These are phyloP conservation scores for Mytilinidion resinicola DNA, from an alignment of 495 filamentous ascomycete genomes.

Conservation along the genomic window DNA sequence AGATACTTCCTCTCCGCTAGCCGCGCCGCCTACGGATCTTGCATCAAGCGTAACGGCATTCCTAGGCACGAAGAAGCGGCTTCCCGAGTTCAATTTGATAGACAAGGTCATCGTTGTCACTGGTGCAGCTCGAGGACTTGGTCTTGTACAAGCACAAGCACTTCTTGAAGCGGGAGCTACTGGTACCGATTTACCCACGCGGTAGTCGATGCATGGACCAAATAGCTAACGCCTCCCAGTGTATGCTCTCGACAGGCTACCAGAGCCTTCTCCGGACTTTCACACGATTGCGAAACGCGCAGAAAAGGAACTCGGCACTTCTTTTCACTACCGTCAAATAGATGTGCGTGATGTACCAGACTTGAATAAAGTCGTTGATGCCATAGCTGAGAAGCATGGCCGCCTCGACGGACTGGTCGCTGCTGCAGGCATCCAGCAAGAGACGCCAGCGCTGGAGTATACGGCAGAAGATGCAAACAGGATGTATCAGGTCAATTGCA, in stretches of 20 bases:
- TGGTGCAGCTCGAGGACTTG: conserved; percentile 72
- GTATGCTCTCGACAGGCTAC: conserved; percentile 52
- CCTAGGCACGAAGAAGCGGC: conserved; percentile 20
- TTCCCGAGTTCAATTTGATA: conserved; percentile 74
- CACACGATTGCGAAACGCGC: conserved; percentile 58
- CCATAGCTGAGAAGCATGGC: conserved; percentile 64
- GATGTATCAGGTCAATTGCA: conserved; percentile 74
- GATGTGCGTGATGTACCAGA: conserved; percentile 73
- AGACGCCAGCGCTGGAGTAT: conserved; percentile 45
- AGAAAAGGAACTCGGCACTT: conserved; percentile 57
- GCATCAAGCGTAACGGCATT: not conserved
- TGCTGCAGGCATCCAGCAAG: conserved; percentile 41
- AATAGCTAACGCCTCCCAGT: conserved; percentile 36
- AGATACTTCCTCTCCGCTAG: not conserved
- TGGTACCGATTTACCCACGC: conserved; percentile 33
- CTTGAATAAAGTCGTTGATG: conserved; percentile 59
- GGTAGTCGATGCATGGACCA: not conserved
- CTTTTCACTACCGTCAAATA: conserved; percentile 70
- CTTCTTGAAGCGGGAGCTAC: conserved; percentile 74
- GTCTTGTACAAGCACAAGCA: conserved; percentile 70
- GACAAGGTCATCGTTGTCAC: conserved; percentile 73
- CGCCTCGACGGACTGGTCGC: conserved; percentile 75
- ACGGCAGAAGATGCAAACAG: conserved; percentile 59
- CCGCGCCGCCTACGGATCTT: not conserved
- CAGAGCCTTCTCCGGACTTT: conserved; percentile 53